Base-by-base conservation (phyloP, 768 basidiomycete genomes). In the Aureoboletus auriporus region DNA sequence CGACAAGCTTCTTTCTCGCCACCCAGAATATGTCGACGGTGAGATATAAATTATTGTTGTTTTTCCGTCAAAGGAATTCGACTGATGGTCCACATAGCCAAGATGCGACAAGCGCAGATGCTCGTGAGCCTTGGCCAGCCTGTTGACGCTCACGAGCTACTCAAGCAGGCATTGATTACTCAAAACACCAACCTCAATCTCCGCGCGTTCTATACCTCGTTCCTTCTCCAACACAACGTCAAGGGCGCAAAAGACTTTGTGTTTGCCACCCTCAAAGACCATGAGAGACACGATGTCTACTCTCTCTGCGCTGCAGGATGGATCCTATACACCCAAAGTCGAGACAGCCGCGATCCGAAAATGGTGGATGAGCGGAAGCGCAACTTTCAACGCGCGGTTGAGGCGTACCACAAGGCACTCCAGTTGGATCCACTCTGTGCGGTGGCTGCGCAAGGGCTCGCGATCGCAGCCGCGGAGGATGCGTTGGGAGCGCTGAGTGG, bases 11-110 rank as follows among this genome's bases (percentile, higher is more conserved):
- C 68, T 97, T 31, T 71, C 80, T n/a, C 77, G 87, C 45, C 95
- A 98, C 73, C 92, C 94, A 1, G 96, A 98, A 69, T 97, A 95
- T 63, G 80, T 93, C 20, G 95, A 97, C 63, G 95, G 94, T 95
- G 56, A 40, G 86, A n/a, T n/a, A n/a, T n/a, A n/a, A n/a, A n/a
- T n/a, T n/a, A n/a, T n/a, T n/a, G n/a, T n/a, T n/a, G n/a, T 0
- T 7, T 17, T 7, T 27, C 37, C 33, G 31, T 46, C 12, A 9
- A 36, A n/a, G 36, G 35, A n/a, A 6, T 5, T 14, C 6, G 12
- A 34, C 50, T 65, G 28, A 67, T 36, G 6, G 5, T 11, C 36
- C 36, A 38, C 44, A 37, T 58, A 98, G 95, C 94, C 55, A 98
- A 98, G 73, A 81, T 95, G 38, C 86, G 95, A 23, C 86, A 90